Conservation (phyloP, 352 stramenopile species). For the Aphanomyces euteiches region DNA sequence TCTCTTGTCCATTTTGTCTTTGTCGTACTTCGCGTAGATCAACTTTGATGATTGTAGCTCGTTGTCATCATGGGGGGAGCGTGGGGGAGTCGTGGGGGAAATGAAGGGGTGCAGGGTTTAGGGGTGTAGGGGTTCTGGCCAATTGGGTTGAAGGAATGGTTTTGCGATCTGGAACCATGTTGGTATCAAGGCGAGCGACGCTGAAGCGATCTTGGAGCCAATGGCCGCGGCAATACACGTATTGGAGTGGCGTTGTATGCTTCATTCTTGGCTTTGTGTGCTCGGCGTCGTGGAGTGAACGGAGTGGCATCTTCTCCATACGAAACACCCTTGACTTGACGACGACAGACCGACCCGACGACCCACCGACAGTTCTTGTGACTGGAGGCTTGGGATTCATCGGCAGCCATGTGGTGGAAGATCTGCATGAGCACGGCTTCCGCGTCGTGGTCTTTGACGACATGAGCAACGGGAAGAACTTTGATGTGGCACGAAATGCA, state of each 20-base stretch:
- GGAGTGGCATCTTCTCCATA: not conserved
- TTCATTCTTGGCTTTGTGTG: constrained; percentile 7
- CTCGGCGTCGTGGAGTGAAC: not conserved
- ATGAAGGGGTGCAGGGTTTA: too few relatives aligned
- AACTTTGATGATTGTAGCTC: too few relatives aligned
- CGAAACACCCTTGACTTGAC: not conserved
- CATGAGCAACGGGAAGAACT: constrained; percentile 87
- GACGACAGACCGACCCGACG: not conserved
- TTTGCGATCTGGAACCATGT: too few relatives aligned
- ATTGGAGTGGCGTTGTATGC: not conserved
- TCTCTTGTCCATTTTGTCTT: too few relatives aligned
- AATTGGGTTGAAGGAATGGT: too few relatives aligned
- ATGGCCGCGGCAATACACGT: not conserved
- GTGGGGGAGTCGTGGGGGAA: too few relatives aligned
- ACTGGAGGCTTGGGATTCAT: constrained; percentile 82
- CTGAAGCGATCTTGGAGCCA: too few relatives aligned
- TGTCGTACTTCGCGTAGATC: too few relatives aligned
- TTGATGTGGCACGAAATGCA: constrained; percentile 51
- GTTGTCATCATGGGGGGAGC: too few relatives aligned
- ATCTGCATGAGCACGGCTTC: constrained; percentile 70
- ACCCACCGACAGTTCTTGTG: constrained; percentile 63
- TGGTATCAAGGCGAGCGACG: too few relatives aligned
- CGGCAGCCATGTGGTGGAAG: constrained; percentile 79
- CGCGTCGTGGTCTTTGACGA: constrained; percentile 83
- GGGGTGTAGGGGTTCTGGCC: too few relatives aligned